Evolutionary conservation across 148 eudicot genomes (phyloP).

Genomic region (Gaultheria prostrata): DNA sequence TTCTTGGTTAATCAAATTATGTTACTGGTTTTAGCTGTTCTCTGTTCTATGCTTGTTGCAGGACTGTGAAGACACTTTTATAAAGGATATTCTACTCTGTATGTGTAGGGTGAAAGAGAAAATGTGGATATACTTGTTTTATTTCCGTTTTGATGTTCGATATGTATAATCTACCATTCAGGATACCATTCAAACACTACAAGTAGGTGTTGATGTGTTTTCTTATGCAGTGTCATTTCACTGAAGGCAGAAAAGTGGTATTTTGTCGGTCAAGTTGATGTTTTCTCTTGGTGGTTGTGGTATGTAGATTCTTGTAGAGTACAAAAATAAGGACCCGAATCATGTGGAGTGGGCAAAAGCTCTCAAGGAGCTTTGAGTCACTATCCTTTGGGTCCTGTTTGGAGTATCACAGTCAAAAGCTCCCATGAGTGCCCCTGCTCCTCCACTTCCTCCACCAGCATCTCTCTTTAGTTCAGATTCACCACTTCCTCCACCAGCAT

Average conservation of each 20-base stretch:
- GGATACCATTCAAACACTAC: background rate
- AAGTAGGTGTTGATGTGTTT: background rate
- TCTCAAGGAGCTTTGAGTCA: conserved; percentile 78
- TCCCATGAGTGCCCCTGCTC: conserved; percentile 55
- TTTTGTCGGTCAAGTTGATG: background rate
- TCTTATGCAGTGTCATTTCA: background rate
- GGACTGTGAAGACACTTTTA: background rate
- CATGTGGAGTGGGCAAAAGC: conserved; percentile 98
- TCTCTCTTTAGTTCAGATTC: no score
- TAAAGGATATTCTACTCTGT: background rate
- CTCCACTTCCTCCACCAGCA: conserved; percentile 88
- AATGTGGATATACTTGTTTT: background rate
- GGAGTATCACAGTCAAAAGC: conserved; percentile 75
- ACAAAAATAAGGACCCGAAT: conserved; percentile 74
- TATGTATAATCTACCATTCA: background rate
- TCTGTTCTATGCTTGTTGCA: background rate
- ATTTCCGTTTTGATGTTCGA: background rate
- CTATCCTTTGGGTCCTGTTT: conserved; percentile 86
- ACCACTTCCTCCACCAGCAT: conserved; percentile 84
- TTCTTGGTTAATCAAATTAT: background rate
- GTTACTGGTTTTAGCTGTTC: background rate
- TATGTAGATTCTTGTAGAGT: conserved; percentile 78
- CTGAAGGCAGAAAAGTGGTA: background rate
- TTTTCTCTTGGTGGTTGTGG: background rate
- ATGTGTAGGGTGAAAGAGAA: background rate